These are phyloP conservation scores for Prototheca cutis DNA, from an alignment of 163 green algal species.

Conservation along the genomic window DNA sequence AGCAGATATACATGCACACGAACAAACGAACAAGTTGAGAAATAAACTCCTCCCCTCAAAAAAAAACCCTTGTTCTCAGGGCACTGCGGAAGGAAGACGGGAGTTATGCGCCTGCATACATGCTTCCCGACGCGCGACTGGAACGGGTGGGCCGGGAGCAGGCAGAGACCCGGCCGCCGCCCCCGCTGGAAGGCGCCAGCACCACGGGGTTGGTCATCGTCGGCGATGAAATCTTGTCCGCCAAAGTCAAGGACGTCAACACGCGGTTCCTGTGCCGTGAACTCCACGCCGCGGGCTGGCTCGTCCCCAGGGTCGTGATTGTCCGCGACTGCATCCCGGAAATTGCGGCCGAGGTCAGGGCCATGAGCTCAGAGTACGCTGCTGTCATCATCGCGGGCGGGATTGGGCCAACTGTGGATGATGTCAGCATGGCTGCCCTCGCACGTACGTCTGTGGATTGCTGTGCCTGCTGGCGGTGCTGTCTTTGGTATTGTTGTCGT, in stretches of 20 bases:
- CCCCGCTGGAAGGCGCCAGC: neutral
- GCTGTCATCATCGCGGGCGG: constrained; percentile 61
- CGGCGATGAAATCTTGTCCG: constrained; percentile 71
- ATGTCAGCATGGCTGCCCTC: constrained; percentile 64
- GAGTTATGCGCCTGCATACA: constrained; percentile 63
- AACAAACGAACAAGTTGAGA: no score
- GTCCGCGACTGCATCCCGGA: constrained; percentile 51
- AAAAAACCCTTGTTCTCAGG: no score
- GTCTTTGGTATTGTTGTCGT: no score
- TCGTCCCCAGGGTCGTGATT: constrained; percentile 35
- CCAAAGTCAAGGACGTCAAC: constrained; percentile 66
- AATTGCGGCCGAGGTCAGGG: constrained; percentile 47
- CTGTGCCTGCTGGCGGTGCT: no score
- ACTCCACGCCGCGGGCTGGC: constrained; percentile 59
- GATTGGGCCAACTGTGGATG: constrained; percentile 69
- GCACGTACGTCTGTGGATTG: no score
- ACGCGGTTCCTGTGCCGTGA: constrained; percentile 54
- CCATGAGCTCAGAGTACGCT: constrained; percentile 27
- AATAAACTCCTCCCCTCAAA: no score
- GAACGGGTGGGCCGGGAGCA: constrained; percentile 51
- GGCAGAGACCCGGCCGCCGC: neutral
- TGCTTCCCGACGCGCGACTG: constrained; percentile 63
- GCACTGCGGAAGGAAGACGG: constrained; percentile 56
- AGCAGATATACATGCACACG: no score
- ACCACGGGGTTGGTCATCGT: constrained; percentile 60